phyloP scores from a whole-genome alignment of 2,329 filamentous ascomycete species.

The Trichophyton rubrum region DNA sequence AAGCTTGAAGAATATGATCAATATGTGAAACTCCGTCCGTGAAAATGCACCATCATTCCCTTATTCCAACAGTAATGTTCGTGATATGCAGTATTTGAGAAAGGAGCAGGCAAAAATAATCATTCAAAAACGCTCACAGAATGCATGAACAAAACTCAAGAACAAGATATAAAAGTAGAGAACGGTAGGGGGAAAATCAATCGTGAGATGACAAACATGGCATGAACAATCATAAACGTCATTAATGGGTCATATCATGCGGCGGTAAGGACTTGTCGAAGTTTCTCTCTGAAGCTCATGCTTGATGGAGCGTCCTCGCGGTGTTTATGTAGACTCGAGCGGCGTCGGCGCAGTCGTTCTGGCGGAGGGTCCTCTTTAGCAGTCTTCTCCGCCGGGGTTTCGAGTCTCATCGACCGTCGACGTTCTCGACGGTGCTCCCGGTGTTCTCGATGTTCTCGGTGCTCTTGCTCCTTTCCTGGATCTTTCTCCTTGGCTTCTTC shows the following conservation, averaged over 20 bases:
- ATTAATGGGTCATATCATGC: not conserved
- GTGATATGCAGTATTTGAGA: not conserved
- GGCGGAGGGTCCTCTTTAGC: not conserved
- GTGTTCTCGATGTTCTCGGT: not conserved
- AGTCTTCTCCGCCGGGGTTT: not conserved
- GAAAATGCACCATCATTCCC: not conserved
- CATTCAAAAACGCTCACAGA: not conserved
- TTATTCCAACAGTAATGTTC: constrained; percentile 2
- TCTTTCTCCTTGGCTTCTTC: not conserved
- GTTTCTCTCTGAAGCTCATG: constrained; percentile 3
- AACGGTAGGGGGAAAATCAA: not conserved
- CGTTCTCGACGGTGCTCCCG: constrained; percentile 2
- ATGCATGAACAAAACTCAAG: constrained; percentile 1
- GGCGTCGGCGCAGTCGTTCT: constrained; percentile 1
- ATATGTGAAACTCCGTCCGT: not conserved
- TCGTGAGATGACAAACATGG: not conserved
- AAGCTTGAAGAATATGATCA: not conserved
- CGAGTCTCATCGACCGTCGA: not conserved
- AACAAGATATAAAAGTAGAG: not conserved
- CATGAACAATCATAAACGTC: not conserved
- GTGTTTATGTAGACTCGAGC: not conserved
- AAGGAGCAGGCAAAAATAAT: not conserved
- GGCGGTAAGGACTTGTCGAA: not conserved
- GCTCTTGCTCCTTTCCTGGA: not conserved
- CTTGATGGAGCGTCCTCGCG: not conserved